Evolutionary conservation across 2,329 filamentous ascomycete genomes (phyloP).

Genomic region (Phaeomoniella chlamydospora): DNA sequence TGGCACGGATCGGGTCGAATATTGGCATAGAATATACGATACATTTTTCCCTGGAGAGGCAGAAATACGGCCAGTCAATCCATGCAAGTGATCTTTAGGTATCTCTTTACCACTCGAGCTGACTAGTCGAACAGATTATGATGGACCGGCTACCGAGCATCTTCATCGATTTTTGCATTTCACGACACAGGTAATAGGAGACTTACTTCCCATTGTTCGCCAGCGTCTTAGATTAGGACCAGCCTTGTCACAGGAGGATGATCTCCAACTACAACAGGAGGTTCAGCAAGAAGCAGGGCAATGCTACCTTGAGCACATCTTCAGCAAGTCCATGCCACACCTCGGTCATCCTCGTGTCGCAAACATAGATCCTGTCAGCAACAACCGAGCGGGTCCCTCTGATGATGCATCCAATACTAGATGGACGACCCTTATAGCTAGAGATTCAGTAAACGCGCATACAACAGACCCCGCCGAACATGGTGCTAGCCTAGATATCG

Average conservation of each 20-base stretch:
- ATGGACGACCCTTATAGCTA: no score
- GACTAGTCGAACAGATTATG: no score
- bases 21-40: slow-evolving; percentile 4
- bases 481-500: no score
- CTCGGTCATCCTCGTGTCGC: no score
- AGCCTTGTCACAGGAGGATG: neutral
- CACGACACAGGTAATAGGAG: neutral
- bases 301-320: slow-evolving; percentile 1
- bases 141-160: neutral
- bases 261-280: neutral
- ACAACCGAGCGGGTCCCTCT: no score
- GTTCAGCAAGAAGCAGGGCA: neutral
- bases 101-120: no score
- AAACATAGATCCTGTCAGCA: no score
- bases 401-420: no score
- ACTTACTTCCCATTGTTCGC: slow-evolving; percentile 1
- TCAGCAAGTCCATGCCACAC: no score
- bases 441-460: no score
- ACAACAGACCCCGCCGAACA: no score
- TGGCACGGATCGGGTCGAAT: slow-evolving; percentile 2
- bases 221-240: neutral
- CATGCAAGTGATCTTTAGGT: no score
- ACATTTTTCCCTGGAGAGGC: slow-evolving; percentile 2
- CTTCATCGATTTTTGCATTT: slow-evolving; percentile 1
- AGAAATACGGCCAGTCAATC: slow-evolving; percentile 1